These are phyloP conservation scores for Cicer judaicum DNA, from an alignment of 306 rosid species.

Conservation along the genomic window DNA sequence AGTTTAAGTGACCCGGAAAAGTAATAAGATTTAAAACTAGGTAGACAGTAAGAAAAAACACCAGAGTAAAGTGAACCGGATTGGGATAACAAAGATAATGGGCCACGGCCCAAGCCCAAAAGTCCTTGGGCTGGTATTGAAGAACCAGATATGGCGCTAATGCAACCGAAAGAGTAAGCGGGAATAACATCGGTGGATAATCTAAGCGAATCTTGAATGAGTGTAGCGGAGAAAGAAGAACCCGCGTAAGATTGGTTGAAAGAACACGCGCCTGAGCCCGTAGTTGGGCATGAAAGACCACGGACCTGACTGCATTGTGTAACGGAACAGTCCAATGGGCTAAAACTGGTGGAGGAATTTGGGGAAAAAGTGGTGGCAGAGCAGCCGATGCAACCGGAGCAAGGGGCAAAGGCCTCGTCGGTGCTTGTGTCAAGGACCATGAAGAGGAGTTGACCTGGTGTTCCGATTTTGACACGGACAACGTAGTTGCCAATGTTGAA, in stretches of 20 bases:
- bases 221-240: slow-evolving; percentile 74
- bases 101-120: slow-evolving; percentile 88
- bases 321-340: slow-evolving; percentile 63
- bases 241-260: slow-evolving; percentile 87
- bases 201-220: slow-evolving; percentile 62
- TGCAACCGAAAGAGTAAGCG: slow-evolving; percentile 70
- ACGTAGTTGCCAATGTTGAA: slow-evolving; percentile 79
- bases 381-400: slow-evolving; percentile 78
- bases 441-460: slow-evolving; percentile 75
- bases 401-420: slow-evolving; percentile 80
- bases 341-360: slow-evolving; percentile 58
- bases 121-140: slow-evolving; percentile 82
- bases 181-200: slow-evolving; percentile 54
- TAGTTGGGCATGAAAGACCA: slow-evolving; percentile 66
- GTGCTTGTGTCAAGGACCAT: slow-evolving; percentile 91
- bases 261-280: slow-evolving; percentile 52
- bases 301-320: slow-evolving; percentile 64
- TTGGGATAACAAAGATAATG: slow-evolving; percentile 73
- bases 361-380: slow-evolving; percentile 59
- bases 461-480: slow-evolving; percentile 71
- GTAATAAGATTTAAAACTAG: slow-evolving; percentile 85
- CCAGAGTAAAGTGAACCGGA: slow-evolving; percentile 71
- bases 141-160: slow-evolving; percentile 58
- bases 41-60: slow-evolving; percentile 82
- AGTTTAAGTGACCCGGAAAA: slow-evolving; percentile 90